phyloP scores from a whole-genome alignment of 139 green algal species.

The Nannochloris sp. region DNA sequence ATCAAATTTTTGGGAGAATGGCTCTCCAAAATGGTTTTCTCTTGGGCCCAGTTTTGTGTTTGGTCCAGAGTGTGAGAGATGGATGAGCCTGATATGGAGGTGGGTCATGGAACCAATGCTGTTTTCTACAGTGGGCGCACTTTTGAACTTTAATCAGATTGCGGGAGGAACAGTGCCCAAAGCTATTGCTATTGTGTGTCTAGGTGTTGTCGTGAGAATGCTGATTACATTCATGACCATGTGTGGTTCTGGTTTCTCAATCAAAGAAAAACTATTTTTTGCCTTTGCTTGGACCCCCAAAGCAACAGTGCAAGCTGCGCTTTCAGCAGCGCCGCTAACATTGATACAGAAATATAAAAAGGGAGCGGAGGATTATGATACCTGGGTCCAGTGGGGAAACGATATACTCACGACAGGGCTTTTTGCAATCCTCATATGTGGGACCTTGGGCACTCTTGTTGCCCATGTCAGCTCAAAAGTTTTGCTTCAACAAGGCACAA shows the following conservation, averaged over 20 bases:
- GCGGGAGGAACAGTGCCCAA: conserved; percentile 36
- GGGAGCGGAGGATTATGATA: conserved; percentile 1
- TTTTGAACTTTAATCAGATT: conserved; percentile 48
- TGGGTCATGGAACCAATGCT: conserved; percentile 58
- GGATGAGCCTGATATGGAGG: conserved; percentile 31
- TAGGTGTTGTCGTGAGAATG: conserved; percentile 43
- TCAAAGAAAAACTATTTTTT: conserved; percentile 62
- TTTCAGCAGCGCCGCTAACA: conserved; percentile 30
- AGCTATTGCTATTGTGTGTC: conserved; percentile 44
- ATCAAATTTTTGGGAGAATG: conserved; percentile 45
- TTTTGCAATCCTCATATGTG: conserved; percentile 60
- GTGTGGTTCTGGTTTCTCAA: conserved; percentile 33
- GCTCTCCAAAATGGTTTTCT: conserved; percentile 26
- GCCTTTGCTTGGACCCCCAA: conserved; percentile 75
- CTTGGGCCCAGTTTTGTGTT: conserved; percentile 21
- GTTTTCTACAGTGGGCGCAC: conserved; percentile 69
- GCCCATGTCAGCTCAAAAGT: conserved; percentile 32
- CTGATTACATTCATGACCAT: conserved; percentile 41
- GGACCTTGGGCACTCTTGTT: conserved; percentile 40
- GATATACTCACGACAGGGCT: conserved; percentile 38
- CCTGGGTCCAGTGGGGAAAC: conserved; percentile 35
- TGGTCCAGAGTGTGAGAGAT: conserved; percentile 30
- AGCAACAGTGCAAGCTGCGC: conserved; percentile 73
- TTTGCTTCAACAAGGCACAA: conserved; percentile 8
- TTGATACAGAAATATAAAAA: conserved; percentile 33